Percentiles rank a stretch among this genome's conserved stretches.
phyloP scores from a whole-genome alignment of 176 grass and related monocot species.

The Musa schizocarpa region DNA sequence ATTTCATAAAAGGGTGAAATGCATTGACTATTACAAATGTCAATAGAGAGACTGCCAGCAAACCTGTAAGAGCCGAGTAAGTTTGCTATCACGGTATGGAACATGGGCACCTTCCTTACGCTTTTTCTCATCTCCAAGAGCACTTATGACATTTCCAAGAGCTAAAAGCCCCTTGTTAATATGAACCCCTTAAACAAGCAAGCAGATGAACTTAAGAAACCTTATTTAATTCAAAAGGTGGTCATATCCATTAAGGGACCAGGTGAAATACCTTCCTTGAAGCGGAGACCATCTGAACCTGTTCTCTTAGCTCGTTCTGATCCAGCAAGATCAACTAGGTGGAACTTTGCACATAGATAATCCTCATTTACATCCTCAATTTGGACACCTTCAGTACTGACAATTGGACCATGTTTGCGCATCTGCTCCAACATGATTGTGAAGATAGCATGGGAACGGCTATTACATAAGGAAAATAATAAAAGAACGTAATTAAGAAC shows the following conservation, averaged over 20 bases:
- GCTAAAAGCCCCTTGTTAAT: constrained; percentile 95
- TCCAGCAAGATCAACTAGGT: constrained; percentile 94
- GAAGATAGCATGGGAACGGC: constrained; percentile 99
- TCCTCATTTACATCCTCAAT: constrained; percentile 83
- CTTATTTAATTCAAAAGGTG: background rate
- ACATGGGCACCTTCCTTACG: constrained; percentile 96
- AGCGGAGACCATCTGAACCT: constrained; percentile 89
- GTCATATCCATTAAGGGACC: constrained; percentile 1
- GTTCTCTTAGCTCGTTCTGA: constrained; percentile 94
- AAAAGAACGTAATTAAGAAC: background rate
- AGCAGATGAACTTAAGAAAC: constrained; percentile 5
- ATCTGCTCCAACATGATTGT: constrained; percentile 99
- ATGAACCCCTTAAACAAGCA: constrained; percentile 74
- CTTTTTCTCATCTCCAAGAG: constrained; percentile 97
- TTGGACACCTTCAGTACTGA: constrained; percentile 53
- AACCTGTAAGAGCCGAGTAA: constrained; percentile 96
- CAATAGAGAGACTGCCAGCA: background rate
- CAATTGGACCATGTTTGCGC: constrained; percentile 67
- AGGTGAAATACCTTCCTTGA: constrained; percentile 80
- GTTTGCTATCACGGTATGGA: constrained; percentile 97
- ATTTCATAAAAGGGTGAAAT: background rate
- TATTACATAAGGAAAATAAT: constrained; percentile 22
- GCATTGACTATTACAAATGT: background rate
- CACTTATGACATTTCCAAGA: constrained; percentile 97
- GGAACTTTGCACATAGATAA: constrained; percentile 90